A percentile compares a stretch with the other conserved stretches of the same genome.
Conservation (phyloP, 1,284 basidiomycete genomes). For the Lentinula novae-zelandiae region DNA sequence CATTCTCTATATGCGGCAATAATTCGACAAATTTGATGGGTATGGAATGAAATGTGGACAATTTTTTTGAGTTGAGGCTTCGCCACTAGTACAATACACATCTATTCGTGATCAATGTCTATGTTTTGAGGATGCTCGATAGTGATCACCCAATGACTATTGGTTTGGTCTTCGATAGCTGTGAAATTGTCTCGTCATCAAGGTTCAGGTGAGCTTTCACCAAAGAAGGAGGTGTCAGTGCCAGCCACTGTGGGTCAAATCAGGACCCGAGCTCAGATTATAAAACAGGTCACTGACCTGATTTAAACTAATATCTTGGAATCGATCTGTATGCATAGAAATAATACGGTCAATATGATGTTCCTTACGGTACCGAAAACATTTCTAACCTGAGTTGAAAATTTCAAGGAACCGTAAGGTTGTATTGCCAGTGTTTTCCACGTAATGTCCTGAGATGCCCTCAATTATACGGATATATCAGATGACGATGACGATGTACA, state of each 20-base stretch:
- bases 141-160: constrained; percentile 36
- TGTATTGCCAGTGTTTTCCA: constrained; percentile 69
- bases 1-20: too few relatives aligned
- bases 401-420: constrained; percentile 64
- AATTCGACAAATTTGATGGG: too few relatives aligned
- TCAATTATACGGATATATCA: not conserved
- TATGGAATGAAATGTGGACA: too few relatives aligned
- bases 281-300: constrained; percentile 34
- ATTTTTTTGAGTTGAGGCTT: too few relatives aligned
- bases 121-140: not conserved
- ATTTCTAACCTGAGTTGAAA: constrained; percentile 47
- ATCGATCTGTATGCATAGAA: constrained; percentile 34
- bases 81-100: not conserved
- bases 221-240: constrained; percentile 56
- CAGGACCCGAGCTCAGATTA: not conserved
- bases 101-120: not conserved
- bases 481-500: constrained; percentile 4
- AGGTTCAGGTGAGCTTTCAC: constrained; percentile 61
- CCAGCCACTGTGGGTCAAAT: constrained; percentile 48
- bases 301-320: constrained; percentile 62
- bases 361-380: not conserved
- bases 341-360: constrained; percentile 1
- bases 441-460: constrained; percentile 48
- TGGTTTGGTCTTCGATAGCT: constrained; percentile 52
- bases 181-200: constrained; percentile 46